Evolutionary conservation across 768 basidiomycete species (phyloP).

Genomic region (Mycena crocata): DNA sequence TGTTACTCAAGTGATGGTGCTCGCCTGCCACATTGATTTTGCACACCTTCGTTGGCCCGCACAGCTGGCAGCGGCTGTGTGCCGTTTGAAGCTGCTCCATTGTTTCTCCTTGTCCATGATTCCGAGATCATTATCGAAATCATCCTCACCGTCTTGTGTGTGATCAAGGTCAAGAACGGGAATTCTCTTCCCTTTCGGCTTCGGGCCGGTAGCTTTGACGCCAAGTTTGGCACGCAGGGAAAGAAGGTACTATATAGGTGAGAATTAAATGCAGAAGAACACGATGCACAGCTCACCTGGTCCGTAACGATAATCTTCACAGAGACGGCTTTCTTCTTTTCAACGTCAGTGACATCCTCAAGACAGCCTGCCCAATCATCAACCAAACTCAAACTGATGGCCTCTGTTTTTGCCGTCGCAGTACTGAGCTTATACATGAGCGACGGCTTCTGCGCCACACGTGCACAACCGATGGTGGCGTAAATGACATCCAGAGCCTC

Average conservation of each 20-base stretch:
- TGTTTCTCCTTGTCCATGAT: conserved; percentile 4
- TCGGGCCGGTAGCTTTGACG: background rate
- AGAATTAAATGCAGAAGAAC: background rate
- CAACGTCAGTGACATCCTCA: background rate
- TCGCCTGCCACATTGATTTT: background rate
- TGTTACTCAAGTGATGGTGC: background rate
- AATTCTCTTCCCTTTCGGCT: background rate
- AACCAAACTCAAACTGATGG: background rate
- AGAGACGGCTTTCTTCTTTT: background rate
- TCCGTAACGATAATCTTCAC: background rate
- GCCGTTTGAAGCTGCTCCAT: background rate
- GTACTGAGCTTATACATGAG: background rate
- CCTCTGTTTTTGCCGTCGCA: background rate
- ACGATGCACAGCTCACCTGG: background rate
- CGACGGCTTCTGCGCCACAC: background rate
- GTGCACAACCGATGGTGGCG: background rate
- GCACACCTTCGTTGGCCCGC: conserved; percentile 11
- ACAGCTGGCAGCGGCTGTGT: background rate
- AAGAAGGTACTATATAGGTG: background rate
- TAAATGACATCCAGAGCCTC: background rate
- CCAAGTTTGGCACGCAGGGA: background rate
- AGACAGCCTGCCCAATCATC: background rate
- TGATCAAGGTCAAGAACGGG: conserved; percentile 10
- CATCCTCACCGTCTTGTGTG: no score
- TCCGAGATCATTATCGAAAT: background rate